Conservation (phyloP, 2,329 filamentous ascomycete genomes). For the Acrodontium crateriforme region DNA sequence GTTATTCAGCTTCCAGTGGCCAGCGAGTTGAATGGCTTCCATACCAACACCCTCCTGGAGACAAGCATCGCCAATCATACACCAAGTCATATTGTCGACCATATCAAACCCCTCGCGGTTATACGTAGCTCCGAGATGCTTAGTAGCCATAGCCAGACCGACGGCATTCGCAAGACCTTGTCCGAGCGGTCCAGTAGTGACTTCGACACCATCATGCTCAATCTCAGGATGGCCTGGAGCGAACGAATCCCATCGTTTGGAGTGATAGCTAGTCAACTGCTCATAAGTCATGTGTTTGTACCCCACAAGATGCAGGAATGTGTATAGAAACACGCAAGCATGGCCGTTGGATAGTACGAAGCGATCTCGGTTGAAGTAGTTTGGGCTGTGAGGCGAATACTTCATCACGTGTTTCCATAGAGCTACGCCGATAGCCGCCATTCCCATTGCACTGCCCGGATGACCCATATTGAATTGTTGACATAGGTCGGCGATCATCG, state of each 20-base stretch:
- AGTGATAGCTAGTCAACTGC: constrained; percentile 42
- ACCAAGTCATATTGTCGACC: constrained; percentile 40
- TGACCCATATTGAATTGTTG: constrained; percentile 58
- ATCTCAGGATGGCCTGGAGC: constrained; percentile 41
- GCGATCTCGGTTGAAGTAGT: constrained; percentile 48
- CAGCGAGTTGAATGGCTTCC: constrained; percentile 45
- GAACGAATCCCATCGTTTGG: constrained; percentile 32
- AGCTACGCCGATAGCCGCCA: constrained; percentile 48
- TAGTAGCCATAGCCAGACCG: constrained; percentile 45
- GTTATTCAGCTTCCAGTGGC: constrained; percentile 42
- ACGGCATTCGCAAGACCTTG: constrained; percentile 47
- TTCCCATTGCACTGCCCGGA: constrained; percentile 50
- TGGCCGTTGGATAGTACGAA: constrained; percentile 51
- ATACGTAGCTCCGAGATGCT: constrained; percentile 41
- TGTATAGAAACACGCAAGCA: constrained; percentile 43
- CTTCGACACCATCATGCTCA: constrained; percentile 43
- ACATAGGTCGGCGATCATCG: constrained; percentile 53
- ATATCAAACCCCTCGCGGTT: constrained; percentile 37
- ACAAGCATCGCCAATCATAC: constrained; percentile 45
- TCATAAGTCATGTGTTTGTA: constrained; percentile 43
- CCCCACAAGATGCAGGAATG: constrained; percentile 36
- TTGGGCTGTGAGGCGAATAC: constrained; percentile 41
- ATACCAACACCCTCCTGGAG: constrained; percentile 44
- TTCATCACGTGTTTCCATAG: constrained; percentile 51
- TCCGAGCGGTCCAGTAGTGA: constrained; percentile 46